Evolutionary conservation across 441 rosid genomes (phyloP), one percentile per base, ranked within the genome.

Genomic region (Breynia disticha): DNA sequence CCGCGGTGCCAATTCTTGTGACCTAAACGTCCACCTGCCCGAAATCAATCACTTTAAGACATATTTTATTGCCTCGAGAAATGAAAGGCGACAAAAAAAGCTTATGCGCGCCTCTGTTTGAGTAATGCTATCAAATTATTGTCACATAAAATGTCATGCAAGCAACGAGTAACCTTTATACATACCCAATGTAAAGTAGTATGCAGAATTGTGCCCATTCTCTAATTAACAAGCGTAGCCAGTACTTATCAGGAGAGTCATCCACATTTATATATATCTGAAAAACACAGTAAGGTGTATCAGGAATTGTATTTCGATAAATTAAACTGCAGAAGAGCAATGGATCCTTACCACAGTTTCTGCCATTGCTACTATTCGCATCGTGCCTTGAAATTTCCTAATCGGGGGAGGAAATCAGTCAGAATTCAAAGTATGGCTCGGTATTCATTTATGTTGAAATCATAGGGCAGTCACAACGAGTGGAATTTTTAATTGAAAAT

Each of bases 201-300:
- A 90, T 83, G 72, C 90, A 81, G 70, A 87, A 74, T 56, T 83
- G 85, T 24, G 87, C 85, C 88, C 91, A 84, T 67, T 90, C 96
- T 71, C 87, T 76, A 63, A 90, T 70, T 47, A 85, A 69, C 52
- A 85, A 56, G 48, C 96, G 79, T 32, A 90, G 72, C 97, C 97
- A 87, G 64, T 79, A 90, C 61, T 76, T 77, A 38, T 79, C 81
- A 0, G 84, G 61, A 16, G 89, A 81, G 67, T 75, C 65, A 41
- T 79, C 93, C 68, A 81, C 67, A 61, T 83, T 90, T 59, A 85
- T 73, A 69, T 77, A 79, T 47, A 85, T 73, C 96, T 90, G 79
- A 50, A 60, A 67, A 62, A 58, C 63, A 65, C 3, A 28, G 24
- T 41, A 19, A 67, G 20, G 22, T 1, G 6, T 65, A 50, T 56